Conservation (phyloP, 2,329 filamentous ascomycete species). For the Penicillium sp. region DNA sequence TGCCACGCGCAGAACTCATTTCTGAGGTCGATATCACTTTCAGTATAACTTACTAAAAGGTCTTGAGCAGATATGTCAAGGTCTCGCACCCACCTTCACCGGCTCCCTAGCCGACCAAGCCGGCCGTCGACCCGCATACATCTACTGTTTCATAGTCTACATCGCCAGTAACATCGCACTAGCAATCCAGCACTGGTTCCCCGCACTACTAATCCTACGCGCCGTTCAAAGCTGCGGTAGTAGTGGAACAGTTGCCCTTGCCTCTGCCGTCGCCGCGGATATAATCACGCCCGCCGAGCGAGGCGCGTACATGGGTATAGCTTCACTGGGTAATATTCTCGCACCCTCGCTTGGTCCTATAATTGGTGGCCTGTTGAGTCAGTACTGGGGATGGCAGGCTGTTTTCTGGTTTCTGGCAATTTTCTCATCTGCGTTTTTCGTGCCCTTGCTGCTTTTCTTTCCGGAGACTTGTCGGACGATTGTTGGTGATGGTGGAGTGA, state of each 20-base stretch:
- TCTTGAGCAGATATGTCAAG: conserved; percentile 52
- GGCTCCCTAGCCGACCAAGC: conserved; percentile 53
- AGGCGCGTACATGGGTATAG: conserved; percentile 47
- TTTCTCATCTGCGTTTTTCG: conserved; percentile 35
- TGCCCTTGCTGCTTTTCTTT: conserved; percentile 32
- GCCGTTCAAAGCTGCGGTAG: conserved; percentile 48
- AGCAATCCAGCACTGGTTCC: conserved; percentile 43
- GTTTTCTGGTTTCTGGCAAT: conserved; percentile 61
- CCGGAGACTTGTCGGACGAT: conserved; percentile 42
- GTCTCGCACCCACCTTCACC: conserved; percentile 53
- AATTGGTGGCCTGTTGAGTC: conserved; percentile 54
- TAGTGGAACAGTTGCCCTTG: conserved; percentile 47
- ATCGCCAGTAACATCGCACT: conserved; percentile 48
- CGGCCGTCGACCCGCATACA: conserved; percentile 54
- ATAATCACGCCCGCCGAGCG: conserved; percentile 45
- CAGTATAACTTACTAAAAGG: too few relatives aligned
- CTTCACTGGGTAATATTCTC: conserved; percentile 38
- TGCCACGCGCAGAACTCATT: too few relatives aligned
- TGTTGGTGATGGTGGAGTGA: conserved; percentile 38
- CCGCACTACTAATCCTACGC: conserved; percentile 39
- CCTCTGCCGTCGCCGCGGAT: conserved; percentile 47
- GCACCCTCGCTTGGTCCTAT: conserved; percentile 56
- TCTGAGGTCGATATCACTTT: too few relatives aligned
- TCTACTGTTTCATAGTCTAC: conserved; percentile 50
- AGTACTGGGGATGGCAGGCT: conserved; percentile 54